Evolutionary conservation across 2,329 filamentous ascomycete species (phyloP).

Genomic region (Zelopaecilomyces penicillatus): DNA sequence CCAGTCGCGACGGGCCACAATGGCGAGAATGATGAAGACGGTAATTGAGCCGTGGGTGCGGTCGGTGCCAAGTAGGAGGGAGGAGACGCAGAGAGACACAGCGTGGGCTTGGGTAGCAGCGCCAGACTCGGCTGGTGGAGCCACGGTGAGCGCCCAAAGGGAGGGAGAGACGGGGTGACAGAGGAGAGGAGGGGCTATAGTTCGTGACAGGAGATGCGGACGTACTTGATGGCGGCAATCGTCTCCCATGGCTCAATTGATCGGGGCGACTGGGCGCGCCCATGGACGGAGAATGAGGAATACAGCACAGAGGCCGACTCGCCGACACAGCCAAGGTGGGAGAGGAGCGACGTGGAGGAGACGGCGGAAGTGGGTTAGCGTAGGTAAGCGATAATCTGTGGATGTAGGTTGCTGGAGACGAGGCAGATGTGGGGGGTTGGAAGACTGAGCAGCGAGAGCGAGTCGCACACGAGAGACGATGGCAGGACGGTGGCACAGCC

Average conservation of each 20-base stretch:
- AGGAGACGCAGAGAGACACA: neutral
- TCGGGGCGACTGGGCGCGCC: slow-evolving; percentile 30
- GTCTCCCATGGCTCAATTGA: slow-evolving; percentile 42
- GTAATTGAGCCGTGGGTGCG: neutral
- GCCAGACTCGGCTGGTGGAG: too few relatives aligned
- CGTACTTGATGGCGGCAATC: slow-evolving; percentile 36
- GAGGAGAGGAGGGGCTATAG: neutral
- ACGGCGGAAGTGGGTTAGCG: slow-evolving; percentile 9
- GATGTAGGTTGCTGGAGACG: slow-evolving; percentile 2
- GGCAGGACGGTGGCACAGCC: too few relatives aligned
- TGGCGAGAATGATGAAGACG: neutral
- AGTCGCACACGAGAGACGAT: neutral
- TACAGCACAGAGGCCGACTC: neutral
- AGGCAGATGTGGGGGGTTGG: too few relatives aligned
- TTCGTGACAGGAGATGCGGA: slow-evolving; percentile 13
- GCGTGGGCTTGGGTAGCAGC: neutral
- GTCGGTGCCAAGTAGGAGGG: neutral
- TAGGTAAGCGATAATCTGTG: neutral
- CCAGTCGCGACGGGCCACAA: neutral
- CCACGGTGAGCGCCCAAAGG: neutral
- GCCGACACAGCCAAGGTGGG: slow-evolving; percentile 12
- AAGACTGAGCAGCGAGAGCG: neutral
- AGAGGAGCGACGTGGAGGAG: slow-evolving; percentile 12
- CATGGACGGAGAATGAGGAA: slow-evolving; percentile 27
- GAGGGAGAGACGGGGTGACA: neutral